Base-by-base conservation (phyloP, 2,329 filamentous ascomycete genomes). In the Cladosporium sp. region DNA sequence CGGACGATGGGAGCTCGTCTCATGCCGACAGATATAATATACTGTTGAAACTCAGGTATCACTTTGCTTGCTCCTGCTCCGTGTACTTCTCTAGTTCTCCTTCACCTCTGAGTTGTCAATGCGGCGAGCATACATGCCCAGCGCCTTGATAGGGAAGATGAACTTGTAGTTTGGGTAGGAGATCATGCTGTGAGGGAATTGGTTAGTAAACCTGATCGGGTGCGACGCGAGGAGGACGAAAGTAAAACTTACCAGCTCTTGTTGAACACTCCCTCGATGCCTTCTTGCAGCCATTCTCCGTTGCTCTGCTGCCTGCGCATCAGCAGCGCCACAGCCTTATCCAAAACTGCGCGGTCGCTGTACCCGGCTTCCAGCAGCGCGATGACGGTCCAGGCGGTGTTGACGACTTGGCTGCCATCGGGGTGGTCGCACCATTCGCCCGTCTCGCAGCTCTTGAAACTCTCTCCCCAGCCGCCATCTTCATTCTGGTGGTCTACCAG, bases 151-250 rank as follows among this genome's bases (percentile, higher is more conserved):
- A 1, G 94, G 89, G 79, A 97, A 99, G 66, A 90, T 91, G 78
- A 97, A 95, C 82, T 98, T 99, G 84, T 99, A 99, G 83, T 99
- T 99, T 52, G 94, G 94, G 76, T 99, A 99, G 0, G 92, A 95
- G 71, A 99, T 99, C 92, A 97, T 98, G 84, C 88, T 89, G 73
- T 67, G 18, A 34, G 26, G 21, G 24, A 77, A 30, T 36, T 60
- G 38, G 65, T 72, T 52, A 69, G 65, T 66, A 63, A 15, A 30
- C 26, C 65, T 47, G 34, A 63, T 7, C n/a, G 63, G 24, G 11
- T 54, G 1, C 51, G 18, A 44, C 6, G 38, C 4, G 18, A 44
- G 38, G 15, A 10, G 2, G 10, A 30, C 28, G 24, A 15, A 18
- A n/a, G 38, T 3, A 10, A n/a, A 41, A 85, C 86, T 81, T 78